Conservation (phyloP, 2,329 filamentous ascomycete genomes). For the Orbilia javanica region DNA sequence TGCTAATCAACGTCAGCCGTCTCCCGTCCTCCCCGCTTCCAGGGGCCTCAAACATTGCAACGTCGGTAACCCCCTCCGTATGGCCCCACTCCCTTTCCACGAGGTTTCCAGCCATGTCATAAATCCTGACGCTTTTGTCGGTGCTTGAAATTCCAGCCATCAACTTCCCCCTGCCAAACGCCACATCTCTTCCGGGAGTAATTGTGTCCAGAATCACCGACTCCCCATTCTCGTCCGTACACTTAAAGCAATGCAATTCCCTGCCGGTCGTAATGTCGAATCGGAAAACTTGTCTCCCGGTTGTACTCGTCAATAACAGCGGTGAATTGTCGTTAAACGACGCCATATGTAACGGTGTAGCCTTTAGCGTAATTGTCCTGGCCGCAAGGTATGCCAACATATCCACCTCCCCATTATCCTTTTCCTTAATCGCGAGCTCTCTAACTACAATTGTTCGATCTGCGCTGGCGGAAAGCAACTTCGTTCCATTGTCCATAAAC, state of each 20-base stretch:
- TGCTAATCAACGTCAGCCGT: slow-evolving; percentile 73
- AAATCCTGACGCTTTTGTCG: slow-evolving; percentile 93
- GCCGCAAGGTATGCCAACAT: slow-evolving; percentile 80
- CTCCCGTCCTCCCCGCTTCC: slow-evolving; percentile 69
- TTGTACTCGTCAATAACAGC: slow-evolving; percentile 72
- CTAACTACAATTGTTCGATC: slow-evolving; percentile 84
- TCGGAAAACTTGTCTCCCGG: slow-evolving; percentile 73
- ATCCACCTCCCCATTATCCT: slow-evolving; percentile 59
- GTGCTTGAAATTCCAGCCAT: slow-evolving; percentile 91
- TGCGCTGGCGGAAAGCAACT: slow-evolving; percentile 85
- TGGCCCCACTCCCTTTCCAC: slow-evolving; percentile 94
- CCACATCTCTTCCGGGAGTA: slow-evolving; percentile 72
- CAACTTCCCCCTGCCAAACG: slow-evolving; percentile 71
- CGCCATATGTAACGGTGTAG: slow-evolving; percentile 86
- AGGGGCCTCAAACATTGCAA: slow-evolving; percentile 75
- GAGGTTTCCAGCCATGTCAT: slow-evolving; percentile 82
- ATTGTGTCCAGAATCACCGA: slow-evolving; percentile 86
- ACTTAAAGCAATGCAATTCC: slow-evolving; percentile 76
- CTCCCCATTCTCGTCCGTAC: slow-evolving; percentile 84
- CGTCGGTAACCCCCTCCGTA: slow-evolving; percentile 90
- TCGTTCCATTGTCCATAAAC: slow-evolving; percentile 78
- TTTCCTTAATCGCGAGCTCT: slow-evolving; percentile 72
- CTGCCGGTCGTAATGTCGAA: slow-evolving; percentile 67
- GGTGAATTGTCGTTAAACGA: slow-evolving; percentile 74
- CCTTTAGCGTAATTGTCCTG: slow-evolving; percentile 83